phyloP scores from a whole-genome alignment of 768 basidiomycete genomes.

The Lactarius sp. region DNA sequence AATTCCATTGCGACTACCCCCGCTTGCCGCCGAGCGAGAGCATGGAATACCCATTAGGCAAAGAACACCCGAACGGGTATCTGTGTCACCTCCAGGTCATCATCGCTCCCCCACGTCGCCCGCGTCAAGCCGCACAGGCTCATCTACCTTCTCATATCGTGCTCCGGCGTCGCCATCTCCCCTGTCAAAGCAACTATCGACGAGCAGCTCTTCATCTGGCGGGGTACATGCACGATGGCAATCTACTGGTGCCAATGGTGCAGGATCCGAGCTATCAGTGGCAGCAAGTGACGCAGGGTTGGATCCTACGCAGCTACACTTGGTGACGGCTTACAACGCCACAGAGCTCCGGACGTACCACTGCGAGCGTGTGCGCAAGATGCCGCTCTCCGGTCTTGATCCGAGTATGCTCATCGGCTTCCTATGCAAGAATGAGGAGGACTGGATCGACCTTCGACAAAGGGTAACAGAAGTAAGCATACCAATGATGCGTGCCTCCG shows the following conservation, averaged over 20 bases:
- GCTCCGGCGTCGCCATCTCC: constrained; percentile 59
- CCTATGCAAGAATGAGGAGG: constrained; percentile 71
- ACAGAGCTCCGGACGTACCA: constrained; percentile 86
- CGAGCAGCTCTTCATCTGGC: constrained; percentile 35
- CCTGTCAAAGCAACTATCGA: constrained; percentile 58
- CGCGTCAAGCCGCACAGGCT: constrained; percentile 28
- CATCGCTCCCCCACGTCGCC: constrained; percentile 27
- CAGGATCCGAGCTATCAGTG: constrained; percentile 22
- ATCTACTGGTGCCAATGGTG: constrained; percentile 36
- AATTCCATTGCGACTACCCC: constrained; percentile 59
- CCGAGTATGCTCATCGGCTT: constrained; percentile 98
- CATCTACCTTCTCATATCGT: constrained; percentile 49
- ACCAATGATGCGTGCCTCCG: constrained; percentile 13
- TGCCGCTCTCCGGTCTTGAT: constrained; percentile 85
- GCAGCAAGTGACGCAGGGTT: constrained; percentile 22
- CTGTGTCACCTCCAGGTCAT: constrained; percentile 24
- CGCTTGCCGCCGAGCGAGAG: constrained; percentile 26
- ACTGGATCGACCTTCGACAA: constrained; percentile 78
- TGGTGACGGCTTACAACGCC: constrained; percentile 65
- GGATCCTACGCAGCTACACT: constrained; percentile 54
- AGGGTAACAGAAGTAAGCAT: constrained; percentile 66
- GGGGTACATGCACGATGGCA: constrained; percentile 33
- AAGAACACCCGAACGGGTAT: constrained; percentile 18
- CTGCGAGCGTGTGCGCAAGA: constrained; percentile 94
- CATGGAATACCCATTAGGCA: constrained; percentile 16